phyloP scores from a whole-genome alignment of 2,329 filamentous ascomycete genomes.

The Didymella keratinophila region DNA sequence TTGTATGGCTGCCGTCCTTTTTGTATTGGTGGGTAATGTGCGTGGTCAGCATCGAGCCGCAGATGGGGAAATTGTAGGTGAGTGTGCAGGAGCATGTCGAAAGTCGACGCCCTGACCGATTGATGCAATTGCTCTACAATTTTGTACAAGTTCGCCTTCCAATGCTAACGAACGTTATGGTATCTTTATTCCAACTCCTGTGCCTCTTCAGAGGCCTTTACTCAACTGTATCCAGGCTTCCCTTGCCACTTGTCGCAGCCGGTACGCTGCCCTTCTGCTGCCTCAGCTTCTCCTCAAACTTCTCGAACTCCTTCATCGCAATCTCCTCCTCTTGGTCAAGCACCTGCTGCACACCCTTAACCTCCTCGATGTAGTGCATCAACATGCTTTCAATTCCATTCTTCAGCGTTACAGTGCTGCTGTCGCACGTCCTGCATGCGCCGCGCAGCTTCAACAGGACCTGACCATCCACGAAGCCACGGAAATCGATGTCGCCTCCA shows the following conservation, averaged over 20 bases:
- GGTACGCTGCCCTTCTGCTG: slow-evolving; percentile 64
- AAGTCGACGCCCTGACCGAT: too few relatives aligned
- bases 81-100: too few relatives aligned
- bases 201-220: not conserved
- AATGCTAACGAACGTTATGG: slow-evolving; percentile 1
- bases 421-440: slow-evolving; percentile 94
- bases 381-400: slow-evolving; percentile 99
- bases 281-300: slow-evolving; percentile 86
- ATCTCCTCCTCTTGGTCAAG: slow-evolving; percentile 92
- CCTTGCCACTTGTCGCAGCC: slow-evolving; percentile 59
- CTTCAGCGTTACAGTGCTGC: slow-evolving; percentile 94
- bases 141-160: not conserved
- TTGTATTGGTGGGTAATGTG: not conserved
- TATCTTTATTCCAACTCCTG: not conserved
- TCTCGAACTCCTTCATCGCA: slow-evolving; percentile 85
- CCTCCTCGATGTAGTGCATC: slow-evolving; percentile 92
- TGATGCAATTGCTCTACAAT: not conserved
- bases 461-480: slow-evolving; percentile 84
- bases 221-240: slow-evolving; percentile 56
- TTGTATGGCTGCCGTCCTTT: not conserved
- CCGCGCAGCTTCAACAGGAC: slow-evolving; percentile 89
- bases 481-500: slow-evolving; percentile 94
- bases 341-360: slow-evolving; percentile 89
- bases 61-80: too few relatives aligned
- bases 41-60: not conserved